Evolutionary conservation across 2,329 filamentous ascomycete genomes (phyloP), one percentile per base, ranked within the genome.

Genomic region (Zymoseptoria ardabiliae): DNA sequence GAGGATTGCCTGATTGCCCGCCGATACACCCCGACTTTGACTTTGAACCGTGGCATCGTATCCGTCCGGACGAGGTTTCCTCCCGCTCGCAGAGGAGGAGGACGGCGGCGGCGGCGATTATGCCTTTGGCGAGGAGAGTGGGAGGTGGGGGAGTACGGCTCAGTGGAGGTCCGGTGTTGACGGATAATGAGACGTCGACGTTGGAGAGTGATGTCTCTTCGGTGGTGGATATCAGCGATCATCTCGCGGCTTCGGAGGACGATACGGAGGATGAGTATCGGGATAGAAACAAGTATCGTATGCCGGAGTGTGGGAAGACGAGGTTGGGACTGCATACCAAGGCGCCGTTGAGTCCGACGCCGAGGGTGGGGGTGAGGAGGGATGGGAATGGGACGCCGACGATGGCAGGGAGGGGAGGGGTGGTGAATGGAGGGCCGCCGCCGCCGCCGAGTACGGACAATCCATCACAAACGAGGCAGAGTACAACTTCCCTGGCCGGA

Each of bases 201-300:
- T 68, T 74, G 57, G 76, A 76, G 66, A 79, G 77, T 72, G 77
- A 79, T 65, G 71, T 71, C 57, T 78, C 76, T 60, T 78, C 75
- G 63, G 72, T 79, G 66, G 72, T 79, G 56, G 78, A 75, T 70
- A 80, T 82, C 71, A 81, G 83, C 71, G 78, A 81, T 67, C 78
- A 79, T 64, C 77, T 85, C 57, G 74, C 77, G 55, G 76, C 79
- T n/a, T 77, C 76, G 28, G 77, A 79, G 63, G 72, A 76, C 71
- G 67, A 75, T 76, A 17, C 76, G 79, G 56, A 78, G 79, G 59
- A 71, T 55, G 63, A 62, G 68, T 84, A 72, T 81, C 82, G 64
- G 81, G 88, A 91, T 74, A 86, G 83, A 58, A 82, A 88, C 70
- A 90, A 91, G 73, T 91, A 90, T 71, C 82, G 85, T 51, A 76